These are phyloP conservation scores for Oryza meyeriana DNA, from an alignment of 176 grass and related monocot genomes.

Conservation along the genomic window DNA sequence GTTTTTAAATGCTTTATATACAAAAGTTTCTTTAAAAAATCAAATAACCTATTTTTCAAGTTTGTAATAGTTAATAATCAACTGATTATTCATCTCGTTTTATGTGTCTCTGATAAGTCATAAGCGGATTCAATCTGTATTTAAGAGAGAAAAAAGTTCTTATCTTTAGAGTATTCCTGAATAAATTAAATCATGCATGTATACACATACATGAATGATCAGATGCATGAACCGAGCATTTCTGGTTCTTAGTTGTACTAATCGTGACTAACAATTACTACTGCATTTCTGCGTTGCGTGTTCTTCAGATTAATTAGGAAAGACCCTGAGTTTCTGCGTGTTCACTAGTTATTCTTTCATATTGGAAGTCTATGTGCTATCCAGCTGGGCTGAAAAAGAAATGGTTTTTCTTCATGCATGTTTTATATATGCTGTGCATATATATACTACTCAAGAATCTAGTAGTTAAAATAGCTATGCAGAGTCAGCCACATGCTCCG, in stretches of 20 bases:
- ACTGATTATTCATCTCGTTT: too few species aligned
- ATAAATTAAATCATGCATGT: background rate
- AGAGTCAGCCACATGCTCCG: constrained; percentile 41
- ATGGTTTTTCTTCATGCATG: background rate
- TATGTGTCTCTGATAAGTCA: too few species aligned
- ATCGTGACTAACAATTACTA: constrained; percentile 10
- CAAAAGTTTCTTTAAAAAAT: too few species aligned
- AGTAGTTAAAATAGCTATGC: background rate
- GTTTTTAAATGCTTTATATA: too few species aligned
- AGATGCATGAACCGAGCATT: constrained; percentile 17
- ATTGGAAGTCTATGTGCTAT: background rate
- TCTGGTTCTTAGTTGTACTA: constrained; percentile 28
- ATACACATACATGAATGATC: background rate
- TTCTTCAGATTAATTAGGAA: background rate
- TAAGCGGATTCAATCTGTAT: too few species aligned
- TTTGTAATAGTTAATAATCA: too few species aligned
- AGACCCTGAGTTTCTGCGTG: background rate
- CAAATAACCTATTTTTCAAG: too few species aligned
- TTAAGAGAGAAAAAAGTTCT: background rate
- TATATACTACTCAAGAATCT: constrained; percentile 11
- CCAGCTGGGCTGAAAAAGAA: background rate
- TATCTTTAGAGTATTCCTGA: background rate
- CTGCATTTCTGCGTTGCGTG: background rate
- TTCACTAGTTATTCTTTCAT: background rate
- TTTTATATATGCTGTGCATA: background rate